Percentiles rank a stretch among this genome's conserved stretches.
Conservation (phyloP, 108 stramenopile species). For the Fistulifera solaris region DNA sequence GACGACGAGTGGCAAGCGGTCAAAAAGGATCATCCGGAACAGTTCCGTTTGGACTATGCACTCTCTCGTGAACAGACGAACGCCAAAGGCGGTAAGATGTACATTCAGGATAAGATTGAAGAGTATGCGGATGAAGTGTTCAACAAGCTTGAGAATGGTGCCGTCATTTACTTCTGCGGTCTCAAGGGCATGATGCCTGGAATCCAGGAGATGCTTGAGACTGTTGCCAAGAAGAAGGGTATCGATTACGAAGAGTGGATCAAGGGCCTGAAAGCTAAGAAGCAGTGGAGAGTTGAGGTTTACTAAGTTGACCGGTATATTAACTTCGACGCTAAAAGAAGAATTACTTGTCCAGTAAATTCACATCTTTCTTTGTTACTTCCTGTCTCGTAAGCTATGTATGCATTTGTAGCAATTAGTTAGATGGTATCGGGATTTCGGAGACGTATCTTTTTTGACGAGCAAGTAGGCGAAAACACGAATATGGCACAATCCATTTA, state of each 20-base stretch:
- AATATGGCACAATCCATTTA: too few relatives aligned
- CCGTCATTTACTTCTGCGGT: slow-evolving; percentile 98
- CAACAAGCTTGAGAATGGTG: slow-evolving; percentile 81
- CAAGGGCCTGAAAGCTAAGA: slow-evolving; percentile 70
- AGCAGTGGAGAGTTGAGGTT: slow-evolving; percentile 85
- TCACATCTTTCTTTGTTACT: too few relatives aligned
- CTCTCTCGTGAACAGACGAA: slow-evolving; percentile 91
- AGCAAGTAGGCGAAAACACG: too few relatives aligned
- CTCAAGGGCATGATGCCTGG: slow-evolving; percentile 99
- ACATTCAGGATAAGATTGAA: slow-evolving; percentile 98
- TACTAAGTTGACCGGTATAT: too few relatives aligned
- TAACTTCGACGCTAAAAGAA: too few relatives aligned
- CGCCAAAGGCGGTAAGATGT: slow-evolving; percentile 95
- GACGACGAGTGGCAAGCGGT: slow-evolving; percentile 95
- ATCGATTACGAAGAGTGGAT: slow-evolving; percentile 83
- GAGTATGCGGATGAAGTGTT: slow-evolving; percentile 91
- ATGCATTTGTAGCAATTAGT: too few relatives aligned
- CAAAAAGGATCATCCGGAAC: slow-evolving; percentile 69
- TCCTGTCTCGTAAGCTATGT: too few relatives aligned
- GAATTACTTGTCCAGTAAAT: too few relatives aligned
- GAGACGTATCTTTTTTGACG: too few relatives aligned
- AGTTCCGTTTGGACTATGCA: slow-evolving; percentile 94
- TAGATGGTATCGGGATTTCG: too few relatives aligned
- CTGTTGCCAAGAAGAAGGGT: slow-evolving; percentile 81
- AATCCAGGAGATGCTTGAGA: slow-evolving; percentile 90